Evolutionary conservation across 768 basidiomycete species (phyloP).

Genomic region (Asterophora parasitica): DNA sequence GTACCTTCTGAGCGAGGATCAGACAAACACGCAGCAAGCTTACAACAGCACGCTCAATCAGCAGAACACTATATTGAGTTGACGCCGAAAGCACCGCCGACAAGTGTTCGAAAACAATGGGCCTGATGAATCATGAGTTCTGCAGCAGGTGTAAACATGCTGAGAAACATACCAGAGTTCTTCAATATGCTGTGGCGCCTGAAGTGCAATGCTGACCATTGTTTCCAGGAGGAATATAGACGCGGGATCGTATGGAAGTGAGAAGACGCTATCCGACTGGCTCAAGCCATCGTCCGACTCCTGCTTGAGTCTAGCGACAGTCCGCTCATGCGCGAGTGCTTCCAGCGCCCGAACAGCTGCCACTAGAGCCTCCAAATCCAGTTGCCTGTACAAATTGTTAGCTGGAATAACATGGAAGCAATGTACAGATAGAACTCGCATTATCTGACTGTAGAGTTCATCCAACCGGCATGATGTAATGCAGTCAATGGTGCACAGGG

Average conservation of each 20-base stretch:
- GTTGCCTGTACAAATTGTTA: slow-evolving; percentile 44
- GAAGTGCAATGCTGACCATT: slow-evolving; percentile 85
- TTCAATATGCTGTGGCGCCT: slow-evolving; percentile 72
- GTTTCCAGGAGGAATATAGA: slow-evolving; percentile 92
- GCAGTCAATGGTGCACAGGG: slow-evolving; percentile 92
- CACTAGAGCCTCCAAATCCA: slow-evolving; percentile 74
- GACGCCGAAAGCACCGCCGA: slow-evolving; percentile 75
- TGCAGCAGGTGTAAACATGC: background rate
- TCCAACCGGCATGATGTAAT: slow-evolving; percentile 91
- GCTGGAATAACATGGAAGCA: background rate
- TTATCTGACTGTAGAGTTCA: slow-evolving; percentile 89
- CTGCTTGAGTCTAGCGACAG: slow-evolving; percentile 71
- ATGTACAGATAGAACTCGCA: slow-evolving; percentile 45
- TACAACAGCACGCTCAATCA: slow-evolving; percentile 93
- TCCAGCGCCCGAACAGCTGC: slow-evolving; percentile 85
- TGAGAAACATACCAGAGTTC: slow-evolving; percentile 75
- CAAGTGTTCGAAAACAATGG: slow-evolving; percentile 90
- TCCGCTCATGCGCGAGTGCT: slow-evolving; percentile 85
- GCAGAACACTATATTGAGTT: slow-evolving; percentile 78
- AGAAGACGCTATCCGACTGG: slow-evolving; percentile 38
- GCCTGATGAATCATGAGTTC: slow-evolving; percentile 51
- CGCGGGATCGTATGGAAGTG: slow-evolving; percentile 90
- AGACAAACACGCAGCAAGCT: slow-evolving; percentile 80
- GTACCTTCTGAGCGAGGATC: slow-evolving; percentile 75
- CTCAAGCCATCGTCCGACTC: slow-evolving; percentile 55